Evolutionary conservation across 371 early-diverging fungal genomes (phyloP), one percentile per base, ranked within the genome.

Genomic region (Circinella minor): DNA sequence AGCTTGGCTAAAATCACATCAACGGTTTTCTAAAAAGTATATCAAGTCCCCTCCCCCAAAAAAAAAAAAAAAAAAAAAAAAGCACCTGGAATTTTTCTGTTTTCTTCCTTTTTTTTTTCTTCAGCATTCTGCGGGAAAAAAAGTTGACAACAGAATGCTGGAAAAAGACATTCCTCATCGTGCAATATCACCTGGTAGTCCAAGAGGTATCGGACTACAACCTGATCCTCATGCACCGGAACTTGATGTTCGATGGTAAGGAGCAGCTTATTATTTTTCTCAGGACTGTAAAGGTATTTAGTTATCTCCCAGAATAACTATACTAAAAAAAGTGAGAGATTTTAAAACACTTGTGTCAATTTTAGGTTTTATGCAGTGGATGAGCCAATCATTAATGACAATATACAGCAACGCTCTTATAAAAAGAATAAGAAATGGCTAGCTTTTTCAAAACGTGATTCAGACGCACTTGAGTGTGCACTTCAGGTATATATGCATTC

Each of bases 381-480:
- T 59, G 46, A 36, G 11, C 71, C 71, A 47, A 34, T 71, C 48
- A 27, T 36, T 15, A 46, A 20, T 7, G 49, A 48, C 48, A 20
- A 46, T 9, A 15, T 48, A 20, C 49, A 59, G 9, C 27, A 13
- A 17, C 51, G 49, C 6, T n/a, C 68, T 0, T 17, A 46, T 43
- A 55, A 62, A 27, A 60, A 64, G 8, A 73, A 73, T 55, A 36
- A 43, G 15, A 65, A 65, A 61, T 90, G 90, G 90, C 79, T 85
- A 3, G 81, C 90, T 27, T 88, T 90, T 71, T 86, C 86, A 54
- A 79, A 84, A 39, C 78, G 87, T 18, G 90, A 90, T 68, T 85
- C 89, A 7, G 72, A 71, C 63, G 87, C 89, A 15, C 75, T 90
- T 6, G 90, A 90, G 71, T 77, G 77, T 54, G 88, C 88, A 17